Percentiles rank a stretch among this genome's conserved stretches.
phyloP scores from a whole-genome alignment of 495 filamentous ascomycete genomes.

The Podospora australis region DNA sequence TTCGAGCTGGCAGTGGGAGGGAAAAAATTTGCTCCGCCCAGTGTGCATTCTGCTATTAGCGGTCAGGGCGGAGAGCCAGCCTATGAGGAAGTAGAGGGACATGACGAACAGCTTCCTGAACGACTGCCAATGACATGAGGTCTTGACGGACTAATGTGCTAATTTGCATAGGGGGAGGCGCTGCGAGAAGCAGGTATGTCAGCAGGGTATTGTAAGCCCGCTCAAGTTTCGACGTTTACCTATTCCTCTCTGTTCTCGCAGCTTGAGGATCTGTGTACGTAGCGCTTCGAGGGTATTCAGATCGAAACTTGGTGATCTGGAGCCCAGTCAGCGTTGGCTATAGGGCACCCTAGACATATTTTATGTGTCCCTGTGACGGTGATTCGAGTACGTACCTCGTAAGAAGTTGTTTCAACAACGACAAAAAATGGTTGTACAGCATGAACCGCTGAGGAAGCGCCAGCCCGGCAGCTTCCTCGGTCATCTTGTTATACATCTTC shows the following conservation, averaged over 20 bases:
- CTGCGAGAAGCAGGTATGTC: slow-evolving; percentile 8
- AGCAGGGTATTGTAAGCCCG: not conserved
- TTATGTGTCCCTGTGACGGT: not conserved
- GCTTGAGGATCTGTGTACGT: slow-evolving; percentile 36
- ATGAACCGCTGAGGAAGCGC: slow-evolving; percentile 45
- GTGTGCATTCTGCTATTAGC: slow-evolving; percentile 15
- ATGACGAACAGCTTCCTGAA: slow-evolving; percentile 25
- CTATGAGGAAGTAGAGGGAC: not conserved
- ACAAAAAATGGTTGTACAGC: slow-evolving; percentile 47
- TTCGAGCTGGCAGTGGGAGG: slow-evolving; percentile 42
- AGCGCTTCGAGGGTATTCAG: slow-evolving; percentile 44
- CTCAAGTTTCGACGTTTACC: slow-evolving; percentile 22
- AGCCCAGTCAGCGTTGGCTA: slow-evolving; percentile 1
- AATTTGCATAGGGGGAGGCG: slow-evolving; percentile 21
- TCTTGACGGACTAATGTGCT: slow-evolving; percentile 25
- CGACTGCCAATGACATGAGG: slow-evolving; percentile 18
- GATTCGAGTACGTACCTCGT: slow-evolving; percentile 29
- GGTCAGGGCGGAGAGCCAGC: not conserved
- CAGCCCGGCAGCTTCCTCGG: slow-evolving; percentile 40
- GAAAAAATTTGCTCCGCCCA: slow-evolving; percentile 56
- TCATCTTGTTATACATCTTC: slow-evolving; percentile 48
- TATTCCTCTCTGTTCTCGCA: slow-evolving; percentile 41
- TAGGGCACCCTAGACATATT: slow-evolving; percentile 1
- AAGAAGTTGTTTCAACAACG: slow-evolving; percentile 42
- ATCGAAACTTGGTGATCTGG: slow-evolving; percentile 47